Base-by-base conservation (phyloP, 108 stramenopile species). In the Fragilariopsis cylindrus region DNA sequence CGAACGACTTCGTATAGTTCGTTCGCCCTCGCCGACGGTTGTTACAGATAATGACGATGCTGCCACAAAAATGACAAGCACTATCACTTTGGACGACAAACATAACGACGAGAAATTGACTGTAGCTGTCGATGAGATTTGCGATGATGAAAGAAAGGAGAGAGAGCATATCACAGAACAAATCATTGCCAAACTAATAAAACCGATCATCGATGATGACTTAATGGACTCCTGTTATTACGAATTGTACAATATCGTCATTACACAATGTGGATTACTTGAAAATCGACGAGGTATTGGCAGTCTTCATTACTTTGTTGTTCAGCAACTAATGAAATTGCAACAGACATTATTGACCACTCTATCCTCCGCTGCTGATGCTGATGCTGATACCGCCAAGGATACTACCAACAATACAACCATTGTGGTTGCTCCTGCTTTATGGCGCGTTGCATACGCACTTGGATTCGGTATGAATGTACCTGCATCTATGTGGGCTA, bases 241-340 rank as follows among this genome's bases (percentile, higher is more conserved):
- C 47, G 92, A 93, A 69, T 63, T 80, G 50, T 56, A 87, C 13
- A 89, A 82, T 64, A 70, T 90, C 47, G 57, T 85, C 30, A 66
- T 91, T 53, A 87, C 86, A 13, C 86, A 85, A 71, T 81, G 79
- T 57, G 90, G 89, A 7, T 40, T 94, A 15, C 42, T 78, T 30
- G 69, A 62, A 9, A 21, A 9, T 4, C 65, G 54, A 2, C 15
- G 77, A 9, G 93, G 93, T n/a, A 77, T 94, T 57, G 93, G 89
- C 21, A 91, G 80, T 68, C 58, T 77, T 30, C 84, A 84, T 57
- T 87, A 88, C 57, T 86, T 86, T 13, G 71, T 91, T 11, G 54
- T 77, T 60, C 76, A 77, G 56, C 60, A 77, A 16, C 48, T 73
- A 7, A 46, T 69, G 42, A 18, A 55, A 2, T 12, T 81, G 8